Evolutionary conservation across 805 yeast genomes (phyloP).

Genomic region (Kregervanrija fluxuum): DNA sequence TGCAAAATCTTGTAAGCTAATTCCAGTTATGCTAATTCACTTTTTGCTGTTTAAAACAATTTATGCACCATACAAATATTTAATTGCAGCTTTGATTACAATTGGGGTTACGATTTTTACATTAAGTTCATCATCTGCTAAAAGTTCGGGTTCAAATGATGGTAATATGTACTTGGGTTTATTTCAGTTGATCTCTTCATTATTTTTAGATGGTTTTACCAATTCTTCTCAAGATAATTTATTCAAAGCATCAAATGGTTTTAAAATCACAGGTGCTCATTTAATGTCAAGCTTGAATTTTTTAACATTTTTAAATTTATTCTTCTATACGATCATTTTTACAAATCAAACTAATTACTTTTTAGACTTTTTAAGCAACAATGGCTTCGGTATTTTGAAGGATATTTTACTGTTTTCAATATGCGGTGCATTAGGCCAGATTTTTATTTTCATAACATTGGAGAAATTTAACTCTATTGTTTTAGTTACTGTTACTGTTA

Average conservation of each 20-base stretch:
- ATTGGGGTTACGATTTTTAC: constrained; percentile 80
- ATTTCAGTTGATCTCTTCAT: constrained; percentile 46
- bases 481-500: constrained; percentile 88
- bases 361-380: constrained; percentile 34
- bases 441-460: constrained; percentile 82
- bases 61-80: constrained; percentile 70
- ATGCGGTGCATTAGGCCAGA: constrained; percentile 88
- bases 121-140: constrained; percentile 28
- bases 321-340: constrained; percentile 38
- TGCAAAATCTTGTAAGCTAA: constrained; percentile 88
- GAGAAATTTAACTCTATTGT: constrained; percentile 81
- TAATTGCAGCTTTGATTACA: constrained; percentile 75
- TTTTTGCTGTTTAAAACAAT: constrained; percentile 56
- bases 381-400: constrained; percentile 46
- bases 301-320: constrained; percentile 39
- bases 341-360: constrained; percentile 46
- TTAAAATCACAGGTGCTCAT: constrained; percentile 68
- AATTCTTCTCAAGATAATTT: constrained; percentile 90
- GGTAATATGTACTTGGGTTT: constrained; percentile 51
- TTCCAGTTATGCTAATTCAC: constrained; percentile 91
- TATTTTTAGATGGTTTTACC: constrained; percentile 84
- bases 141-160: constrained; percentile 25
- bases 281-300: constrained; percentile 67
- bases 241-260: constrained; percentile 37
- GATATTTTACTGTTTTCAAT: constrained; percentile 63